Base-by-base conservation (phyloP, 176 grass and related monocot species). In the Chrysopogon serrulatus region DNA sequence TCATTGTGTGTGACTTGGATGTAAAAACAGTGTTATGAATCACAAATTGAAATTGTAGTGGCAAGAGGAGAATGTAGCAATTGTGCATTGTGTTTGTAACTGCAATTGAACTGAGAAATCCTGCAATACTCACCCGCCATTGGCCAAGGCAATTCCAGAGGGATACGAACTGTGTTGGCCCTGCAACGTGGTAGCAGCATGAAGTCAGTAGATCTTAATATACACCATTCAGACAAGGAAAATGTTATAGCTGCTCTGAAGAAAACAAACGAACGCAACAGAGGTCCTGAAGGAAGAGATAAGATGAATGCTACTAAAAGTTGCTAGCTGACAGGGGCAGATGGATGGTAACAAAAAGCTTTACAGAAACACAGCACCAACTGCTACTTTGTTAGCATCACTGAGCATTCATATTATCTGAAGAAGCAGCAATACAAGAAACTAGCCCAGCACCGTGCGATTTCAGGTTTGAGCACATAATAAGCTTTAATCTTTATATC, bases 121-220 rank as follows among this genome's bases (percentile, higher is more conserved):
- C 10, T 77, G 19, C 1, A 1, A 28, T 36, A 73, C 86, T 91
- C 82, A 98, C 95, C 89, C 85, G 92, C 95, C 95, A 98, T 88
- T 98, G 95, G 6, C 92, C 88, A 2, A 98, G 84, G 73, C 90
- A 98, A 83, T 87, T 83, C 95, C 95, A 98, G 43, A 98, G 87
- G 1, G 87, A 70, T 3, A 90, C 88, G 34, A 98, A 98, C 74
- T 98, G 90, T 5, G 87, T 76, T 56, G 95, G 95, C 16, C 90
- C 95, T 98, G 86, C 70, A 81, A 75, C 7, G 34, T 5, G 12
- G 35, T 48, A 31, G 18, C 24, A 57, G 31, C 32, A 71, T 11
- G 35, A 69, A 80, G 54, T 77, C 36, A 78, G 83, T 18, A 84
- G 44, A 5, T 8, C 27, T 13, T 60, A 32, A 28, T 3, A 48